A percentile compares a stretch with the other conserved stretches of the same genome.
These are phyloP conservation scores for Linum tenue DNA, from an alignment of 345 rosid species.

Conservation along the genomic window DNA sequence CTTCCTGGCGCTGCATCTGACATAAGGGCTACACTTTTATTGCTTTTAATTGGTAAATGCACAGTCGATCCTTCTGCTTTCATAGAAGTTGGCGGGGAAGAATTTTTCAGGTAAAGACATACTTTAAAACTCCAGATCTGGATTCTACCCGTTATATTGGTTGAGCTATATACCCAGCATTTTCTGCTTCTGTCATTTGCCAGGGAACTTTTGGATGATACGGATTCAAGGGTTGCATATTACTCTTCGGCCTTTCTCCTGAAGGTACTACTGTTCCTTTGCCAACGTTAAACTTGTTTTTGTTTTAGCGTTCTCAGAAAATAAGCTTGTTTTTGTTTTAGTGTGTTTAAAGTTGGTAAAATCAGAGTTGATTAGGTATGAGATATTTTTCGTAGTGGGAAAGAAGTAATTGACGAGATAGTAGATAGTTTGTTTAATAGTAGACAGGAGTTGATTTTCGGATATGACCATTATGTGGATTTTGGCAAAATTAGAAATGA, in stretches of 20 bases:
- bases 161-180: slow-evolving; percentile 8
- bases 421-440: too few relatives aligned
- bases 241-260: slow-evolving; percentile 92
- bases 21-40: slow-evolving; percentile 78
- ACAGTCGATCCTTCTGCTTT: slow-evolving; percentile 81
- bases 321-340: too few relatives aligned
- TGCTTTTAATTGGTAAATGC: slow-evolving; percentile 94
- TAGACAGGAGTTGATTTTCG: too few relatives aligned
- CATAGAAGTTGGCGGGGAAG: slow-evolving; percentile 86
- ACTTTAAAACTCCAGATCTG: slow-evolving; percentile 5
- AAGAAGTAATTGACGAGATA: too few relatives aligned
- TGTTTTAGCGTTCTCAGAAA: too few relatives aligned
- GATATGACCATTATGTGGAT: too few relatives aligned
- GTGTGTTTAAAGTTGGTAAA: too few relatives aligned
- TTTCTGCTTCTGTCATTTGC: slow-evolving; percentile 15
- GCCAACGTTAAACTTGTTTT: neutral
- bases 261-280: slow-evolving; percentile 39
- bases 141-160: slow-evolving; percentile 11
- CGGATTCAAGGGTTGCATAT: slow-evolving; percentile 95
- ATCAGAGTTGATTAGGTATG: too few relatives aligned
- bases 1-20: slow-evolving; percentile 95
- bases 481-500: too few relatives aligned
- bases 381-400: too few relatives aligned
- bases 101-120: slow-evolving; percentile 66
- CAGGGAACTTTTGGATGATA: slow-evolving; percentile 94